Conservation (phyloP, 352 stramenopile genomes). For the Globisporangium takayamanum region DNA sequence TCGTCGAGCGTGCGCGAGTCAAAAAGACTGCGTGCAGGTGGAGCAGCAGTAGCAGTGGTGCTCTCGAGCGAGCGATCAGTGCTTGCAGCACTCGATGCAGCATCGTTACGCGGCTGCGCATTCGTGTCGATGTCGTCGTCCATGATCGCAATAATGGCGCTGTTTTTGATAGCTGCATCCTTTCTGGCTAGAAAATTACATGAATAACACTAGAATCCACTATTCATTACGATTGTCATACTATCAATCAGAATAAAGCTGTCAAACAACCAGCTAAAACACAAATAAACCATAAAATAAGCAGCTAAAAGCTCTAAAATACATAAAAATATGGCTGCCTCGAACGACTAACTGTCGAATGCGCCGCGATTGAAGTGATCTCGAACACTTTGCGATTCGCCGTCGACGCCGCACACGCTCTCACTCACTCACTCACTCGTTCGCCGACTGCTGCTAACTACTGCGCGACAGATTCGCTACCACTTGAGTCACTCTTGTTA, state of each 20-base stretch:
- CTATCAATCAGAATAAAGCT: too few species aligned
- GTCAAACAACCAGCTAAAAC: too few species aligned
- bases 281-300: not conserved
- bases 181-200: too few species aligned
- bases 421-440: not conserved
- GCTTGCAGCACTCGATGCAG: not conserved
- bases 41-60: not conserved
- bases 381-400: not conserved
- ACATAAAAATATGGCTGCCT: not conserved
- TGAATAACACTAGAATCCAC: too few species aligned
- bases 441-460: not conserved
- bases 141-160: too few species aligned
- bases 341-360: not conserved
- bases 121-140: too few species aligned
- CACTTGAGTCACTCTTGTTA: too few species aligned
- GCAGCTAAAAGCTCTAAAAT: too few species aligned
- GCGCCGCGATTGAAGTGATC: slow-evolving; percentile 1
- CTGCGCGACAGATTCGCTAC: too few species aligned
- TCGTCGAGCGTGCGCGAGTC: slow-evolving; percentile 31
- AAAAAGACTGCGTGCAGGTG: slow-evolving; percentile 29
- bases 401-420: not conserved
- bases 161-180: too few species aligned
- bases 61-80: not conserved
- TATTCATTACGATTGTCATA: too few species aligned
- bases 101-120: not conserved